Conservation (phyloP, 768 basidiomycete species). For the Auricularia cornea region DNA sequence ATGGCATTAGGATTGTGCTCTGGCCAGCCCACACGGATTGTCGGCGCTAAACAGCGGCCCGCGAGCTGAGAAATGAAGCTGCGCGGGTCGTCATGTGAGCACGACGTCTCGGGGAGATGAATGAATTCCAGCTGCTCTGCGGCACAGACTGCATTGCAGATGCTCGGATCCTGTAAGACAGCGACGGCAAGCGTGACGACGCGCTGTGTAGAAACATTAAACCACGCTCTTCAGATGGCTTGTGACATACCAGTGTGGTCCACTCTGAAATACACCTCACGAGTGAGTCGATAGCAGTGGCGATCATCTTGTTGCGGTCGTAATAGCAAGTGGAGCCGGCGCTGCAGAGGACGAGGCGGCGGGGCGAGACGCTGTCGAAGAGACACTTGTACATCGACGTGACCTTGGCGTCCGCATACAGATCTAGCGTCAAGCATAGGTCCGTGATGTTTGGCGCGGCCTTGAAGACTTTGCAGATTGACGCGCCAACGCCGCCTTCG, state of each 20-base stretch:
- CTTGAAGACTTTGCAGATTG: background rate
- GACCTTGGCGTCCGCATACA: background rate
- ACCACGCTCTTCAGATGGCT: too few species aligned
- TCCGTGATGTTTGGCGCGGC: background rate
- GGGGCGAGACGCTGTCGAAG: background rate
- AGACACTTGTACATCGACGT: background rate
- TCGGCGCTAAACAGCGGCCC: background rate
- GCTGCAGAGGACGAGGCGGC: background rate
- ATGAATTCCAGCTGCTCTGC: background rate
- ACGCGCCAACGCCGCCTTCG: background rate
- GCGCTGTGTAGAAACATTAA: too few species aligned
- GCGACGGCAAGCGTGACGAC: too few species aligned
- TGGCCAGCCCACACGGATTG: background rate
- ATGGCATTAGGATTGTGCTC: background rate
- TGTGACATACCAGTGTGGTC: too few species aligned
- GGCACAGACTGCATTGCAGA: too few species aligned
- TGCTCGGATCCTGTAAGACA: too few species aligned
- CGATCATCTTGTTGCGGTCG: too few species aligned
- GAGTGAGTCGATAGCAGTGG: background rate
- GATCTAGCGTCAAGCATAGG: background rate
- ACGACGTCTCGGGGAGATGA: background rate
- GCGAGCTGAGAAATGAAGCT: background rate
- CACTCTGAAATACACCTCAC: background rate
- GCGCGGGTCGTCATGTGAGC: background rate
- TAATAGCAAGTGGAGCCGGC: background rate